A percentile compares a stretch with the other conserved stretches of the same genome.
Evolutionary conservation across 2,329 filamentous ascomycete species (phyloP).

Genomic region (Exutisphaerella laricina): DNA sequence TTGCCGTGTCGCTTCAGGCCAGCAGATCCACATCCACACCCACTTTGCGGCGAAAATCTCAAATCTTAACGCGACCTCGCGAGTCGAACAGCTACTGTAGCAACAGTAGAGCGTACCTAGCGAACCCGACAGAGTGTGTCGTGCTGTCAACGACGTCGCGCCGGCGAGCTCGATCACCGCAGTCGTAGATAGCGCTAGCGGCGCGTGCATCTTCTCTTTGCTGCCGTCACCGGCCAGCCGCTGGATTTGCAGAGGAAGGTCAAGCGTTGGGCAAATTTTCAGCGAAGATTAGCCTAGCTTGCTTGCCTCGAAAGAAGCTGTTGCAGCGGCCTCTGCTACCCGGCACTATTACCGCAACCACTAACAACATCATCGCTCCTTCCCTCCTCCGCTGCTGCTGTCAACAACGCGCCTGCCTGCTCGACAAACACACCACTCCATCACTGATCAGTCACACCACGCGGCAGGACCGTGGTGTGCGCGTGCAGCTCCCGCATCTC

Average conservation of each 20-base stretch:
- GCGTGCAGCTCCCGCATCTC: background rate
- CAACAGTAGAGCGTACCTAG: background rate
- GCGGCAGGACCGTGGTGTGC: background rate
- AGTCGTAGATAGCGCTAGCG: background rate
- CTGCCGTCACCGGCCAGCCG: background rate
- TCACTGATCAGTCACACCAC: background rate
- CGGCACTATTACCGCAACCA: background rate
- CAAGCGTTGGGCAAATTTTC: background rate
- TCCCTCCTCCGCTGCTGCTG: background rate
- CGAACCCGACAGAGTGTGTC: background rate
- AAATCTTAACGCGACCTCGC: conserved; percentile 12
- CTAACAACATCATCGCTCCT: background rate
- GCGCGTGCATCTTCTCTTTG: background rate
- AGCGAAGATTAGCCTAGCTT: background rate
- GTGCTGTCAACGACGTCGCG: background rate
- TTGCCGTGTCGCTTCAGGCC: background rate
- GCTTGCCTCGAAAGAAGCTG: background rate
- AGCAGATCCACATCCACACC: conserved; percentile 5
- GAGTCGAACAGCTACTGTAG: background rate
- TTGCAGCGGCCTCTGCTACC: background rate
- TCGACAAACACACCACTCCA: background rate
- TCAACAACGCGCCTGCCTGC: background rate
- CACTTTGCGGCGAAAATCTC: conserved; percentile 10
- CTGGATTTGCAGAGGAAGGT: background rate
- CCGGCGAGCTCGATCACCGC: background rate